Percentiles rank a stretch among this genome's conserved stretches.
Conservation (phyloP, 768 basidiomycete species). For the Lactarius hengduanensis region DNA sequence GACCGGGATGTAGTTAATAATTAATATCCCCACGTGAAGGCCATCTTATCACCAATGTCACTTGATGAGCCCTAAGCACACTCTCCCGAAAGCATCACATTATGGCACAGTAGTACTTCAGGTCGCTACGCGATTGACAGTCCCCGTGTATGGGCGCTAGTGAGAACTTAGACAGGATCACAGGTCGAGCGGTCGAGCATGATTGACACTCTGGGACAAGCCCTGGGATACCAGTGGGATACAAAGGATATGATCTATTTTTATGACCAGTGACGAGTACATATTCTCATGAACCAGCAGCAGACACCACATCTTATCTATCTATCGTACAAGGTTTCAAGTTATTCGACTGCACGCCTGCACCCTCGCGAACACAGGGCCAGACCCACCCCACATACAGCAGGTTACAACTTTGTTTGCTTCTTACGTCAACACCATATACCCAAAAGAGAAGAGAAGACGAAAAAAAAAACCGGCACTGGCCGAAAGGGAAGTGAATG, state of each 20-base stretch:
- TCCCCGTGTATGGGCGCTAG: constrained; percentile 4
- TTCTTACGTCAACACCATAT: constrained; percentile 7
- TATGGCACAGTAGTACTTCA: neutral
- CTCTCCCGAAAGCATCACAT: neutral
- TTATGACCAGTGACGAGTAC: neutral
- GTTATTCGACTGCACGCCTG: neutral
- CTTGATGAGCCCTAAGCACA: neutral
- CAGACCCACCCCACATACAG: constrained; percentile 3
- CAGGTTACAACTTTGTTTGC: neutral
- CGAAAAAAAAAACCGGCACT: neutral
- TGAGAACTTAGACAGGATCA: neutral
- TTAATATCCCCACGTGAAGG: neutral
- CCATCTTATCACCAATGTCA: constrained; percentile 6
- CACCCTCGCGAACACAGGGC: neutral
- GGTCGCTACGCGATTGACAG: neutral
- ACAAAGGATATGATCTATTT: neutral
- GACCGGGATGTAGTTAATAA: neutral
- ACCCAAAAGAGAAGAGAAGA: neutral
- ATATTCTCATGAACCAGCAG: neutral
- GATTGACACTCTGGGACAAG: neutral
- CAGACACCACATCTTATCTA: neutral
- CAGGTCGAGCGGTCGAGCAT: neutral
- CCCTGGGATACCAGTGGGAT: neutral
- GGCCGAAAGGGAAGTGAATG: constrained; percentile 1
- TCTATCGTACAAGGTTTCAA: neutral